These are phyloP conservation scores for Spergularia marina DNA, from an alignment of 148 eudicot genomes.

Conservation along the genomic window DNA sequence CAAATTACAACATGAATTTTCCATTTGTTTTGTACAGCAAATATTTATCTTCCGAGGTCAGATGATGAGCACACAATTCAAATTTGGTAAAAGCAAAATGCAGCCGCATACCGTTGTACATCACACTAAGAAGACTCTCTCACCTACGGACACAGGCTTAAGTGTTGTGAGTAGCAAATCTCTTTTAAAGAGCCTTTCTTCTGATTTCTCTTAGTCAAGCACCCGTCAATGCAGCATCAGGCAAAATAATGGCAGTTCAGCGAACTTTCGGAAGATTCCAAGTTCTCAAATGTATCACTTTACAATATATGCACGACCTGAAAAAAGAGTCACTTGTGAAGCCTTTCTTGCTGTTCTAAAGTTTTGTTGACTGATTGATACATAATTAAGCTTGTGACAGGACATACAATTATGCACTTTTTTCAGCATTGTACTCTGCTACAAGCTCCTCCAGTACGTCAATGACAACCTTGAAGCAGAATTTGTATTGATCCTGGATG, in stretches of 20 bases:
- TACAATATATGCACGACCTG: not conserved
- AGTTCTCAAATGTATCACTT: not conserved
- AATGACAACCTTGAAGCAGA: constrained; percentile 64
- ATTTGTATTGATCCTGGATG: constrained; percentile 69
- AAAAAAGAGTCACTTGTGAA: not conserved
- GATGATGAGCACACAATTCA: not conserved
- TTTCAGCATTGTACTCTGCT: constrained; percentile 31
- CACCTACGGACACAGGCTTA: too few relatives aligned
- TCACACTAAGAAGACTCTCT: not conserved
- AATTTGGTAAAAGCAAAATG: not conserved
- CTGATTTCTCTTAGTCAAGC: not conserved
- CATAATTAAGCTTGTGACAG: not conserved
- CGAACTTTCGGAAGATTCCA: constrained; percentile 2
- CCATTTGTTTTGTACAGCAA: not conserved
- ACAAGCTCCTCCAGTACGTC: constrained; percentile 79
- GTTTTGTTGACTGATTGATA: too few relatives aligned
- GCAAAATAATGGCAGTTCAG: not conserved
- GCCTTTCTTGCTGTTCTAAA: not conserved
- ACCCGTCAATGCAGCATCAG: not conserved
- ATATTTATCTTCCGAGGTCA: not conserved
- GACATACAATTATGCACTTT: constrained; percentile 30
- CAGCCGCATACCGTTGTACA: constrained; percentile 2
- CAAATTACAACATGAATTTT: not conserved
- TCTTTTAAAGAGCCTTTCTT: not conserved
- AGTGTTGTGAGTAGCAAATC: too few relatives aligned